A percentile compares a stretch with the other conserved stretches of the same genome.
phyloP scores from a whole-genome alignment of 371 early-diverging fungal species.

The Mortierella sp. region DNA sequence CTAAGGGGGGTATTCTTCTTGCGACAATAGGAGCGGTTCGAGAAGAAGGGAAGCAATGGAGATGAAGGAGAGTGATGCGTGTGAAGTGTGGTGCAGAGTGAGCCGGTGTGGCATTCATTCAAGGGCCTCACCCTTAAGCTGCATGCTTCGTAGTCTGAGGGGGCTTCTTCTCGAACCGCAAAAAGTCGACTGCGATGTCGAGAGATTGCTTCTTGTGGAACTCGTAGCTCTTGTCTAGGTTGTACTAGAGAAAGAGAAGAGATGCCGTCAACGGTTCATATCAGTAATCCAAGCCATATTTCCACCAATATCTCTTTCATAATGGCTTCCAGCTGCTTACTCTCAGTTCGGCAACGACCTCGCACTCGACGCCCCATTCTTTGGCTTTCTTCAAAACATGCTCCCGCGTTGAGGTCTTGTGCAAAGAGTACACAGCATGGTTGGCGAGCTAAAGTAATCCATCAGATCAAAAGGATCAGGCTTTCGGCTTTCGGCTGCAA shows the following conservation, averaged over 20 bases:
- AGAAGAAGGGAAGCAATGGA: neutral
- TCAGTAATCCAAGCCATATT: neutral
- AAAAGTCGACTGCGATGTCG: conserved; percentile 82
- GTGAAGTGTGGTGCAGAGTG: neutral
- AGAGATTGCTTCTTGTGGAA: conserved; percentile 85
- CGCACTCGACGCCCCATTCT: conserved; percentile 79
- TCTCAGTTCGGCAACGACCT: conserved; percentile 80
- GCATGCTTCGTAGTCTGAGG: neutral
- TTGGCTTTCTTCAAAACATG: conserved; percentile 80
- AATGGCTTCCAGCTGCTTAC: conserved; percentile 31
- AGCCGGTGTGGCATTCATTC: neutral
- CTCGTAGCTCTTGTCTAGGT: conserved; percentile 87
- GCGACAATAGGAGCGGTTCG: neutral
- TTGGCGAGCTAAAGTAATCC: conserved; percentile 45
- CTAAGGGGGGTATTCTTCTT: neutral
- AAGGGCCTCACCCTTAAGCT: neutral
- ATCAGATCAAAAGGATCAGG: neutral
- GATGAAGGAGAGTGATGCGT: neutral
- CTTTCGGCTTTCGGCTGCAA: neutral
- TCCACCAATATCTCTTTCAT: neutral
- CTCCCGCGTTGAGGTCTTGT: conserved; percentile 85
- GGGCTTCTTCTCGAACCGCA: conserved; percentile 67
- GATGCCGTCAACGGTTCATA: neutral
- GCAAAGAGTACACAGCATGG: conserved; percentile 81
- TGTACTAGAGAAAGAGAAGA: conserved; percentile 62